These are phyloP conservation scores for Aspergillus baeticus DNA, from an alignment of 495 filamentous ascomycete species.

Conservation along the genomic window DNA sequence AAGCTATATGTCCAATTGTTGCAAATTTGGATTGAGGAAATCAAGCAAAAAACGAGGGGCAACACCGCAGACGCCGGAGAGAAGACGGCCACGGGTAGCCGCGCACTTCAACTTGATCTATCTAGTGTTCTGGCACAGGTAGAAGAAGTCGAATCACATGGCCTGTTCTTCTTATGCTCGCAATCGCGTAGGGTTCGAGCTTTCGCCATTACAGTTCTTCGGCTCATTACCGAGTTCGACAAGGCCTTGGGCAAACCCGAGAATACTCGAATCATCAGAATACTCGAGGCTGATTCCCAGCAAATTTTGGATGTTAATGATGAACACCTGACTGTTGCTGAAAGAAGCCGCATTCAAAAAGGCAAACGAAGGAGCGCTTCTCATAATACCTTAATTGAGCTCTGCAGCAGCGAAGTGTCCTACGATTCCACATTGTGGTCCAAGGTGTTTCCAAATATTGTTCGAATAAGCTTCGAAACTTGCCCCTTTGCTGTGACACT, in stretches of 20 bases:
- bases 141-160: slow-evolving; percentile 95
- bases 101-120: slow-evolving; percentile 75
- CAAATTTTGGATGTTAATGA: slow-evolving; percentile 90
- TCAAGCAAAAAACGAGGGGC: slow-evolving; percentile 79
- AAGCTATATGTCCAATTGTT: slow-evolving; percentile 90
- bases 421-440: slow-evolving; percentile 96
- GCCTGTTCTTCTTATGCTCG: slow-evolving; percentile 96
- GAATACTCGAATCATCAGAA: slow-evolving; percentile 77
- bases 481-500: slow-evolving; percentile 89
- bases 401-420: slow-evolving; percentile 92
- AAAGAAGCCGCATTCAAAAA: slow-evolving; percentile 87
- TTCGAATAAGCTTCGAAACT: slow-evolving; percentile 84
- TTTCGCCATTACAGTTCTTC: slow-evolving; percentile 88
- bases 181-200: slow-evolving; percentile 85
- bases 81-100: slow-evolving; percentile 50
- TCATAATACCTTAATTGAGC: slow-evolving; percentile 83
- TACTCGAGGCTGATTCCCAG: slow-evolving; percentile 85
- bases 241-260: slow-evolving; percentile 81
- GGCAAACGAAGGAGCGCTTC: slow-evolving; percentile 82
- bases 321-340: slow-evolving; percentile 86
- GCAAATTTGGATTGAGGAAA: slow-evolving; percentile 95
- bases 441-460: slow-evolving; percentile 94
- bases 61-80: slow-evolving; percentile 63
- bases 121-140: slow-evolving; percentile 87
- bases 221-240: slow-evolving; percentile 92